Percentiles rank a stretch among this genome's conserved stretches.
phyloP scores from a whole-genome alignment of 176 grass and related monocot genomes.

The Puccinellia tenuiflora region DNA sequence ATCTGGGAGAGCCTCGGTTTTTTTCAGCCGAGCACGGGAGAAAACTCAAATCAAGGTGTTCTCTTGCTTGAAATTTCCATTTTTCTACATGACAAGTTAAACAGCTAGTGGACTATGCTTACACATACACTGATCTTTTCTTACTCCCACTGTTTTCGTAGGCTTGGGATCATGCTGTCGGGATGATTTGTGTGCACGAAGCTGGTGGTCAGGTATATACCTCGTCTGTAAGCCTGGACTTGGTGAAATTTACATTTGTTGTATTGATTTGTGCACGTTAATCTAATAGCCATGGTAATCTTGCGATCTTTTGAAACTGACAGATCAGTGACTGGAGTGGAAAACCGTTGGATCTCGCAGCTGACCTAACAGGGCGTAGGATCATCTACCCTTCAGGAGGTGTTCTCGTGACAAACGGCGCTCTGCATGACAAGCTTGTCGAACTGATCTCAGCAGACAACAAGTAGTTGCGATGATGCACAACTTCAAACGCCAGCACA shows the following conservation, averaged over 20 bases:
- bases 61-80: slow-evolving; percentile 27
- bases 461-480: background rate
- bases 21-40: slow-evolving; percentile 53
- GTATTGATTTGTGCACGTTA: background rate
- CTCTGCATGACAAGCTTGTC: slow-evolving; percentile 54
- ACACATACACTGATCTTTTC: slow-evolving; percentile 1
- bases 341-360: slow-evolving; percentile 56
- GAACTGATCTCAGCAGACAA: slow-evolving; percentile 67
- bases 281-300: background rate
- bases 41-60: slow-evolving; percentile 82
- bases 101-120: slow-evolving; percentile 5
- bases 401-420: slow-evolving; percentile 70
- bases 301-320: slow-evolving; percentile 17
- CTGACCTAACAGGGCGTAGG: slow-evolving; percentile 65
- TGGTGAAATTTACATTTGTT: background rate
- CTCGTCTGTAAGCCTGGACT: background rate
- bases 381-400: slow-evolving; percentile 74
- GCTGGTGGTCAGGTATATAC: slow-evolving; percentile 65
- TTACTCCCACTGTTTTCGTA: slow-evolving; percentile 16
- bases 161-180: slow-evolving; percentile 94
- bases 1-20: slow-evolving; percentile 77
- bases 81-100: slow-evolving; percentile 8
- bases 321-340: slow-evolving; percentile 93
- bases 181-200: slow-evolving; percentile 83
- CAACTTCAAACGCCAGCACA: background rate